Evolutionary conservation across 805 yeast species (phyloP), one percentile per base, ranked within the genome.

Genomic region (Candida maesae): DNA sequence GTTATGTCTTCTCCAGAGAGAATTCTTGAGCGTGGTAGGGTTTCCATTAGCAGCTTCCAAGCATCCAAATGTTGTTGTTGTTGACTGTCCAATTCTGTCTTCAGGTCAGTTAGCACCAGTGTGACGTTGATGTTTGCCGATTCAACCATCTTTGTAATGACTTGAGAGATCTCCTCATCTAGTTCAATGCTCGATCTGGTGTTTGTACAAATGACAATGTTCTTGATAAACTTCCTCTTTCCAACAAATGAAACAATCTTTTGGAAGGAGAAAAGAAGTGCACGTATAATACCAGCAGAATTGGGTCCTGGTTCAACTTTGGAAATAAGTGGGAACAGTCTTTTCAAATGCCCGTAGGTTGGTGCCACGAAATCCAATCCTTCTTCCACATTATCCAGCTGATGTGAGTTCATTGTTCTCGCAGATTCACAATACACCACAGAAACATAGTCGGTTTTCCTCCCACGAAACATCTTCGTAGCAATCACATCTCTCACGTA

Each of bases 401-500:
- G 31, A 15, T 23, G 27, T 8, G 31, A n/a, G 35, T 43, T 43
- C 11, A 23, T 21, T 1, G 46, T 38, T 11, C 15, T 30, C 20
- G 21, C 9, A 39, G 63, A 59, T 36, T 44, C 46, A 12, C 56
- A 63, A 1, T 61, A 45, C 4, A 65, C 50, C n/a, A 69, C 49
- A 0, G 67, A 58, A 3, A 68, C 59, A 23, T 58, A 53, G 45
- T 72, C 76, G 1, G 73, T 68, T 46, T 66, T 66, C 20, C 71
- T 41, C 8, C 57, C 69, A 28, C 47, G 41, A n/a, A 47, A 19
- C 16, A 46, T 39, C 46, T 54, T 56, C 2, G 44, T 39, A 1
- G 64, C 52, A 8, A 73, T 58, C n/a, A 64, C 49, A 35, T 68
- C 69, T 31, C 64, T 61, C 14, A 76, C 63, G 44, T 73, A 76